Evolutionary conservation across 495 filamentous ascomycete genomes (phyloP).

Genomic region (Staphylotrichum tortipilum): DNA sequence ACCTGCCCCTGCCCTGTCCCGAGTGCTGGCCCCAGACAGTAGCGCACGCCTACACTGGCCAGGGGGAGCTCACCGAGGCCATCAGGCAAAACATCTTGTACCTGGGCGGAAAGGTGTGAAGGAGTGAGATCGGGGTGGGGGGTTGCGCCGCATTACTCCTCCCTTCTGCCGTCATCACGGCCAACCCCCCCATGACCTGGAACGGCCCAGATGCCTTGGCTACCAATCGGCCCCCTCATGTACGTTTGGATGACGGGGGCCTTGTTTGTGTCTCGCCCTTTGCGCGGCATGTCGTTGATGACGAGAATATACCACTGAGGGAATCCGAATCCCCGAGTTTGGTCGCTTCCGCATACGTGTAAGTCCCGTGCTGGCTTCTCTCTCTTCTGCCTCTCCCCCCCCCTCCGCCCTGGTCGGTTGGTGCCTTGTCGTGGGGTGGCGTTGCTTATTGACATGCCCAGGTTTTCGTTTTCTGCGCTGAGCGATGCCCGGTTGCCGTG

Average conservation of each 20-base stretch:
- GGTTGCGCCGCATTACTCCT: not conserved
- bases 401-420: no score
- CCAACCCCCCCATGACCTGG: conserved; percentile 7
- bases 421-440: no score
- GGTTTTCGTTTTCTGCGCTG: no score
- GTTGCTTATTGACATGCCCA: no score
- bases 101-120: conserved; percentile 41
- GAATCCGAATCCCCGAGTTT: not conserved
- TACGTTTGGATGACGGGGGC: conserved; percentile 2
- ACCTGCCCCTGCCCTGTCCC: conserved; percentile 48
- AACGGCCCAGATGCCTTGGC: conserved; percentile 3
- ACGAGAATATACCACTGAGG: not conserved
- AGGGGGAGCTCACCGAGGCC: conserved; percentile 35
- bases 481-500: no score
- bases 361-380: no score
- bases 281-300: not conserved
- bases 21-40: conserved; percentile 44
- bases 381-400: no score
- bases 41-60: conserved; percentile 43
- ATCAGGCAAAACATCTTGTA: conserved; percentile 46
- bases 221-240: not conserved
- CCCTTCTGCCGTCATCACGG: conserved; percentile 4
- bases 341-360: not conserved
- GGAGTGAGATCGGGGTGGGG: conserved; percentile 19
- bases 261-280: no score